A percentile compares a stretch with the other conserved stretches of the same genome.
Evolutionary conservation across 2,329 filamentous ascomycete genomes (phyloP).

Genomic region (Trematosphaeria pertusa): DNA sequence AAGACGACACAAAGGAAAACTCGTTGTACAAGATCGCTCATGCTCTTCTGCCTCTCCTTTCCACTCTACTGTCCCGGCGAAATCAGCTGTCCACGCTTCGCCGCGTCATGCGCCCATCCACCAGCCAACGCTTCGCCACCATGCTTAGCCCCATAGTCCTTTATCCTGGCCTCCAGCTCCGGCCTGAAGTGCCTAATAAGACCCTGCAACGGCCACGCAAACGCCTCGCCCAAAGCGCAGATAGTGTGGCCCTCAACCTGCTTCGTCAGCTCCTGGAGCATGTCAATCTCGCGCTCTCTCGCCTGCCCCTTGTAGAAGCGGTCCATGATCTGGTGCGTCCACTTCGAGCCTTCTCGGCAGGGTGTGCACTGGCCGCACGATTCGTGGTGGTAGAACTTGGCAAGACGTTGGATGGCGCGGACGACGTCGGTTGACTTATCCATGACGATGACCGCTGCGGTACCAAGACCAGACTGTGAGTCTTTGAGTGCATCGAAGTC

Average conservation of each 20-base stretch:
- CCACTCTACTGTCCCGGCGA: constrained; percentile 80
- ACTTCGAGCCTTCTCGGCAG: constrained; percentile 98
- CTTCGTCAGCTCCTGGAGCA: constrained; percentile 99
- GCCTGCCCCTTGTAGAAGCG: constrained; percentile 92
- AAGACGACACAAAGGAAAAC: constrained; percentile 35
- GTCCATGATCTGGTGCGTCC: constrained; percentile 99
- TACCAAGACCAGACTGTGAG: constrained; percentile 94
- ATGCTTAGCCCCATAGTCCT: constrained; percentile 74
- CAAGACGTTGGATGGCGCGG: constrained; percentile 88
- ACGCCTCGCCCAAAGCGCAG: constrained; percentile 95
- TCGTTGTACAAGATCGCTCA: constrained; percentile 37
- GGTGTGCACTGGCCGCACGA: constrained; percentile 98
- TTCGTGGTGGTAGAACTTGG: constrained; percentile 98
- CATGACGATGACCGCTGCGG: constrained; percentile 98
- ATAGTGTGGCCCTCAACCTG: constrained; percentile 99
- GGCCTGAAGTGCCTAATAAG: constrained; percentile 98
- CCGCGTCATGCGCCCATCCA: constrained; percentile 81
- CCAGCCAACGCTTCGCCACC: constrained; percentile 81
- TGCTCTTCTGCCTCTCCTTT: constrained; percentile 6
- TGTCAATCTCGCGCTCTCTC: constrained; percentile 92
- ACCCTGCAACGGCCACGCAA: constrained; percentile 98
- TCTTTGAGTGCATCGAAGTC: constrained; percentile 99
- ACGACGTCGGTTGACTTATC: constrained; percentile 98
- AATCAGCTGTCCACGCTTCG: constrained; percentile 80
- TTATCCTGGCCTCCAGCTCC: constrained; percentile 90